Percentiles rank a stretch among this genome's conserved stretches.
Evolutionary conservation across 441 rosid genomes (phyloP).

Genomic region (Euphorbia schlechtendalii): DNA sequence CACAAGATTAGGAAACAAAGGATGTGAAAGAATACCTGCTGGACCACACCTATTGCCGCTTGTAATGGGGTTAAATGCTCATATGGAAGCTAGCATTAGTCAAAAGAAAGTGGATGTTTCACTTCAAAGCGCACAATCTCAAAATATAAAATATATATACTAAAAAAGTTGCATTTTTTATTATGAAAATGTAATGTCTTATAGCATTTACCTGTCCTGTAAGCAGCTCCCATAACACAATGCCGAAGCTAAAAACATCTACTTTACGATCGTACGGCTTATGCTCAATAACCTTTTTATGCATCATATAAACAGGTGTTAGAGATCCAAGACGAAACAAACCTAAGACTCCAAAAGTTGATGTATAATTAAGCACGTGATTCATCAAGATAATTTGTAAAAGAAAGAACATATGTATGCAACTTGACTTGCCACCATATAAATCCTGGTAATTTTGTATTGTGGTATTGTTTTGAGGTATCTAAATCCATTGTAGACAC

Average conservation of each 20-base stretch:
- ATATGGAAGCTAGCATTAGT: constrained; percentile 51
- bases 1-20: background rate
- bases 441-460: background rate
- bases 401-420: background rate
- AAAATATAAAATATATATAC: background rate
- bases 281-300: constrained; percentile 61
- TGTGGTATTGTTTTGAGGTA: background rate
- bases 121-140: background rate
- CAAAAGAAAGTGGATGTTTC: constrained; percentile 4
- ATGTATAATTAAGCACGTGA: constrained; percentile 2
- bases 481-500: background rate
- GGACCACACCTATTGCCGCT: constrained; percentile 66
- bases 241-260: constrained; percentile 63
- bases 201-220: constrained; percentile 48
- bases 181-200: constrained; percentile 5
- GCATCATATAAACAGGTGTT: constrained; percentile 21
- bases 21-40: constrained; percentile 37
- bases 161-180: background rate
- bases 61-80: no score
- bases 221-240: constrained; percentile 69
- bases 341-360: constrained; percentile 11
- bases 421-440: background rate
- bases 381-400: background rate
- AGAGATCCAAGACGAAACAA: constrained; percentile 18
- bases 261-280: constrained; percentile 59